These are phyloP conservation scores for Tillandsia fasciculata DNA, from an alignment of 176 grass and related monocot genomes.

Conservation along the genomic window DNA sequence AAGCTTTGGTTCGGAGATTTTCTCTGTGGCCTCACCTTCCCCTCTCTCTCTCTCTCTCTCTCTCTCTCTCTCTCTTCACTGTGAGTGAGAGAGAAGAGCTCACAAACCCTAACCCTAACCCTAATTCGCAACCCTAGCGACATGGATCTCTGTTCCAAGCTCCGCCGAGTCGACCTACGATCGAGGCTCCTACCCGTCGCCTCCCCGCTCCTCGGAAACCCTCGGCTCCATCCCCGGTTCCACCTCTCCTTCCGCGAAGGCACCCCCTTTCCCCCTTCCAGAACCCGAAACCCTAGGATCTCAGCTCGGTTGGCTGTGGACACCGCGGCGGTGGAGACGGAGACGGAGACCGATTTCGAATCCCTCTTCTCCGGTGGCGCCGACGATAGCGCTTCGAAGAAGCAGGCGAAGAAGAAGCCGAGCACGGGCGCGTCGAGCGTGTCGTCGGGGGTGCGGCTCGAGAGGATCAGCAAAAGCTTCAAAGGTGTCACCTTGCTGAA, in stretches of 20 bases:
- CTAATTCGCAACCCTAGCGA: not conserved
- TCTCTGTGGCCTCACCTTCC: not conserved
- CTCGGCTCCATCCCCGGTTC: not conserved
- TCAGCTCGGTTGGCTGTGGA: constrained; percentile 32
- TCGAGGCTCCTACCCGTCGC: constrained; percentile 24
- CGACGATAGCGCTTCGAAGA: constrained; percentile 5
- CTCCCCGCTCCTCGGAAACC: constrained; percentile 5
- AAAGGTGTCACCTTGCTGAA: constrained; percentile 66
- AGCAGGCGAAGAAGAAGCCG: constrained; percentile 46
- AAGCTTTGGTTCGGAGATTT: not conserved
- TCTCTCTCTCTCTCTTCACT: not conserved
- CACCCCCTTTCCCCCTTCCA: constrained; percentile 10
- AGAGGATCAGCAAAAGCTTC: constrained; percentile 72
- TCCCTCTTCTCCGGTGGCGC: constrained; percentile 46
- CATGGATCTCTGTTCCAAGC: constrained; percentile 43
- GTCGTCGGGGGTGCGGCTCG: constrained; percentile 72
- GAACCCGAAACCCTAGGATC: constrained; percentile 20
- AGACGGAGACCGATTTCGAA: constrained; percentile 21
- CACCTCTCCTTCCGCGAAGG: not conserved
- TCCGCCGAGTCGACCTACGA: constrained; percentile 21
- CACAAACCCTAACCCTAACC: not conserved
- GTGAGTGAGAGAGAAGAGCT: no score
- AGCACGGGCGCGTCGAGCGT: constrained; percentile 75
- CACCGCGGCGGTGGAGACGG: constrained; percentile 15
- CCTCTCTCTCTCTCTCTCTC: not conserved